Base-by-base conservation (phyloP, 2,329 filamentous ascomycete genomes). In the Ophiostoma quercus region DNA sequence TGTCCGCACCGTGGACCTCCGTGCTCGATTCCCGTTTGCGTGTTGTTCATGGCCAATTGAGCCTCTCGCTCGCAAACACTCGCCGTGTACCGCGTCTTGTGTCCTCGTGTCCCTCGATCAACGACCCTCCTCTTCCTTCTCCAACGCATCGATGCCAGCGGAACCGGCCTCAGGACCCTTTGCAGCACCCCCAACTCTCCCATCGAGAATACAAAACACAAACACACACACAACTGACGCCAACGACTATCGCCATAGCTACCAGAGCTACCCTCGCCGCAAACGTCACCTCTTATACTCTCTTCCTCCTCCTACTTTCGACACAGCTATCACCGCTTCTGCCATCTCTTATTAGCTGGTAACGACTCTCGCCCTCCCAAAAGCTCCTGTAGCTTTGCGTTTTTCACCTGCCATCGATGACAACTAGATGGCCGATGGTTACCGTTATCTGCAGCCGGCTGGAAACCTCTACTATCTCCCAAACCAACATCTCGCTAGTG, bases 371-470 rank as follows among this genome's bases (percentile, higher is more conserved):
- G 25, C 12, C 7, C 54, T 43, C 16, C 37, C 47, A 22, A 43
- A 62, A 62, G 68, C 67, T 54, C 22, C 57, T 54, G 63, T 68
- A 65, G 65, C 66, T 66, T 34, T 51, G 14, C 51, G 62, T 39
- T n/a, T 57, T 5, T 32, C n/a, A 37, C 19, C 60, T 68, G 70
- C 72, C 71, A 68, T 79, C 78, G 73, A 76, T 76, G 75, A 74
- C 75, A 78, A 75, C 84, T 88, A 86, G 83, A 88, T 89, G 87
- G 87, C 88, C 82, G 86, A 90, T 87, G 86, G 84, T 85, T 86
- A 85, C 81, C 83, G 83, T 80, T 88, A 87, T 82, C 80, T 83
- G 80, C 83, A 85, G 82, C 84, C 85, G 83, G 77, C 78, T 75
- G 82, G 83, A 80, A 65, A 65, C 62, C 32, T 65, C 62, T 65